Evolutionary conservation across 2,329 filamentous ascomycete genomes (phyloP), one percentile per base, ranked within the genome.

Genomic region (Claviceps spartinae): DNA sequence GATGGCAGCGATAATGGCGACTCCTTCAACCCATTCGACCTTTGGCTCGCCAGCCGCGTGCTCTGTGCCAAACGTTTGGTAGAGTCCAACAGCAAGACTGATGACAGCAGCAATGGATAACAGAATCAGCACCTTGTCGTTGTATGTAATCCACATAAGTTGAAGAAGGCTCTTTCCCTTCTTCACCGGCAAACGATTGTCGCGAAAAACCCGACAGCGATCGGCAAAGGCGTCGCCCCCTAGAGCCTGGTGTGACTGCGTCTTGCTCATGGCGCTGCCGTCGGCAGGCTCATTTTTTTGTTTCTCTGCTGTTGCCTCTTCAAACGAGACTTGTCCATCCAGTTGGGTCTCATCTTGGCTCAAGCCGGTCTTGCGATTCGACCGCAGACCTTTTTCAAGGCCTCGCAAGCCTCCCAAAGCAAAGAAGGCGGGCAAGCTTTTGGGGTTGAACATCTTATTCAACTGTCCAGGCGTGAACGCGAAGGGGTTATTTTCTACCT

Each of bases 371-470:
- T 76, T 78, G 34, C 86, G 73, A 64, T 93, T 81, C 6, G 82
- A 82, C 48, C 86, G 75, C 34, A 96, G 70, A 9, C 89, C 90
- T 62, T 81, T 85, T 66, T 91, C 88, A 48, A 96, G 67, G 0
- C 90, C 90, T 18, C 68, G 69, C 16, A 95, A 67, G 24, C 90
- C 90, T 48, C 90, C 89, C 5, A 96, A 65, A 14, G 83, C 83
- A 61, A 84, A 86, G 59, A 91, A 95, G 1, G 89, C 89, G 13
- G 83, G 74, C 53, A 95, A 69, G 55, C 82, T 94, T 71, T 95
- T 95, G 3, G 90, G 90, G 63, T 94, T 93, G 55, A 91, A 81
- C 70, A 95, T 78, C 67, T 95, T 95, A 60, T 82, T 84, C 56
- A 96, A 74, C 62, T 94, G 83, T 14, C 90, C 89, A 2, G 86